Evolutionary conservation across 75 land plant species (phyloP), one percentile per base, ranked within the genome.

Genomic region (Pinus tabuliformis): DNA sequence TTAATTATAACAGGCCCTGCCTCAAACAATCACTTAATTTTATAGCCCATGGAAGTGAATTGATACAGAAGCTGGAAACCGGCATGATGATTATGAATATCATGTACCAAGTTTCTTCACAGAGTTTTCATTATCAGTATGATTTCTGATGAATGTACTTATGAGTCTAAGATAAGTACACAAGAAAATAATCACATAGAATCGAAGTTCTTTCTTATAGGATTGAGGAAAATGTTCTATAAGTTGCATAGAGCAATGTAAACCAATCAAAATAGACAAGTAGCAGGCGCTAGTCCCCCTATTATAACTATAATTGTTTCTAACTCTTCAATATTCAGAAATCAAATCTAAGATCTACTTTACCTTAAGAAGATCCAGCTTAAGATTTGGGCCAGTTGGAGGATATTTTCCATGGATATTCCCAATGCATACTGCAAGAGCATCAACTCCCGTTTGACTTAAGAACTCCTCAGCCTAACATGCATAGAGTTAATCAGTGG

Each of bases 401-500:
- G 99, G 98, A 77, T 97, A 97, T 80, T 89, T 95, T 72, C 99
- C 99, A 89, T 97, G 99, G 26, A 97, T 96, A 83, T 97, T 97
- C 49, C 99, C 99, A 70, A 97, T 89, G 73, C 99, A 97, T n/a
- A 97, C 99, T 18, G 99, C 99, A 77, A 97, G 83, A 73, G 94
- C 91, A 89, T 95, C 99, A 76, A 97, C 91, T 16, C 83, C 70
- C 21, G 99, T 97, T 59, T 85, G 81, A 76, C 84, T 87, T 66
- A 97, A 85, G 80, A 97, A 97, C 57, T 86, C 83, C 60, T 80
- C 57, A 45, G 96, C 98, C 99, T 97, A 89, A 61, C 87, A 78
- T 74, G 81, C 54, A 73, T 22, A 14, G n/a, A 57, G 61, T 12
- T 56, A 16, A 73, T 73, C 28, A 73, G 33, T 7, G 72, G 22